Percentiles rank a stretch among this genome's conserved stretches.
phyloP scores from a whole-genome alignment of 257 asterid genomes.

The Handroanthus guayacan region DNA sequence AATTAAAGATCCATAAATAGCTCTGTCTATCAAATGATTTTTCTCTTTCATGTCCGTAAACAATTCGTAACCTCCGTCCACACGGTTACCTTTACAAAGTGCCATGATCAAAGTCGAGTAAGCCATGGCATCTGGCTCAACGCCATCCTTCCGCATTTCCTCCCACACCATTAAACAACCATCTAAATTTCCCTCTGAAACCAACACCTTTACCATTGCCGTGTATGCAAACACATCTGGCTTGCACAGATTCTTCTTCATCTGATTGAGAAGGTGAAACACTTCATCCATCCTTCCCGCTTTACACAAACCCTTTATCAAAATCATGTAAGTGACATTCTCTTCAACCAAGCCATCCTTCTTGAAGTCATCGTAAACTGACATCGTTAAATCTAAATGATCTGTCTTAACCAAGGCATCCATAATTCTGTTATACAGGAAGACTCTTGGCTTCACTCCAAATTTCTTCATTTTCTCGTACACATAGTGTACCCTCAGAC shows the following conservation, averaged over 20 bases:
- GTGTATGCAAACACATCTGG: slow-evolving; percentile 99
- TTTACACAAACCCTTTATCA: slow-evolving; percentile 89
- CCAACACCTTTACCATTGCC: slow-evolving; percentile 81
- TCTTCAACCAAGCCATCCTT: slow-evolving; percentile 80
- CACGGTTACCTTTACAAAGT: slow-evolving; percentile 61
- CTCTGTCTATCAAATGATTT: slow-evolving; percentile 77
- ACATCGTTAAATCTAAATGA: slow-evolving; percentile 82
- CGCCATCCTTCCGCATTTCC: slow-evolving; percentile 74
- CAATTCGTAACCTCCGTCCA: slow-evolving; percentile 67
- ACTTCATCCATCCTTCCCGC: slow-evolving; percentile 68
- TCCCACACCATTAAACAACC: slow-evolving; percentile 86
- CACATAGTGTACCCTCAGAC: slow-evolving; percentile 87
- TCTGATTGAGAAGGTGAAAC: slow-evolving; percentile 64
- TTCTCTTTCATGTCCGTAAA: slow-evolving; percentile 88
- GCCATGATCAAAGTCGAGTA: slow-evolving; percentile 80
- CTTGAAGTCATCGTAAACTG: slow-evolving; percentile 83
- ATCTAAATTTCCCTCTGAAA: slow-evolving; percentile 72
- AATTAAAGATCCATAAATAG: slow-evolving; percentile 80
- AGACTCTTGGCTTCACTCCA: slow-evolving; percentile 87
- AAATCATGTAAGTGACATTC: slow-evolving; percentile 76
- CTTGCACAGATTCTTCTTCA: slow-evolving; percentile 82
- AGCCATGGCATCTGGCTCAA: slow-evolving; percentile 93
- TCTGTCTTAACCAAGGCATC: slow-evolving; percentile 88
- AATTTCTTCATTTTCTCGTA: slow-evolving; percentile 94
- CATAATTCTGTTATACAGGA: slow-evolving; percentile 82